phyloP scores from a whole-genome alignment of 2,329 filamentous ascomycete genomes.

The Apiospora koreana region DNA sequence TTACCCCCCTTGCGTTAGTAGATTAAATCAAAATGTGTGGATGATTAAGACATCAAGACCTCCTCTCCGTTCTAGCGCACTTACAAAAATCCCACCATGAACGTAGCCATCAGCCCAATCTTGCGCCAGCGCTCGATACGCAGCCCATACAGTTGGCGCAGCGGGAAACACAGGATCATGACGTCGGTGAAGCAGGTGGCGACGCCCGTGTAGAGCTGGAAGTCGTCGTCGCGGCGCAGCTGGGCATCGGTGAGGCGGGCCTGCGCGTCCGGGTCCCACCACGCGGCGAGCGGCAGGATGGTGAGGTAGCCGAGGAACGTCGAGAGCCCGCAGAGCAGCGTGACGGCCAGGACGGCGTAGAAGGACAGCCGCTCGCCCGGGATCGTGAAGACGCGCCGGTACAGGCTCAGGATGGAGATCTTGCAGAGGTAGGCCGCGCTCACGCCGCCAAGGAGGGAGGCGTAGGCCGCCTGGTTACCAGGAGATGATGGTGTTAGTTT shows the following conservation, averaged over 20 bases:
- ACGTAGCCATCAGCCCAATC: background rate
- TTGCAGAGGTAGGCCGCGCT: constrained; percentile 6
- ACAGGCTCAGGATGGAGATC: constrained; percentile 5
- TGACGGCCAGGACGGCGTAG: background rate
- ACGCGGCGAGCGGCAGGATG: background rate
- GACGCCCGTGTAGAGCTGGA: constrained; percentile 1
- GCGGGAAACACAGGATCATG: background rate
- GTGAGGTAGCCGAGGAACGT: background rate
- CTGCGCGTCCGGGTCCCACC: background rate
- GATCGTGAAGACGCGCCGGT: background rate
- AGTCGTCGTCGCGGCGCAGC: background rate
- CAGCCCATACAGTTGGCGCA: background rate
- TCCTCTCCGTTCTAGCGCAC: no score
- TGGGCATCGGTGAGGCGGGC: background rate
- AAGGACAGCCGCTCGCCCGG: background rate
- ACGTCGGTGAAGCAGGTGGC: background rate
- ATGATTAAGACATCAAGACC: no score
- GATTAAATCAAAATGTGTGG: no score
- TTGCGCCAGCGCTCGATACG: background rate
- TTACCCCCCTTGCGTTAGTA: background rate
- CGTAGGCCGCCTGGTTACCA: background rate
- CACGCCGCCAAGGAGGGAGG: background rate
- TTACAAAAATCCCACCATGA: background rate
- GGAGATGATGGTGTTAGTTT: background rate
- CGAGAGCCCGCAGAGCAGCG: background rate